phyloP scores from a whole-genome alignment of 768 basidiomycete genomes.

The Exsudoporus frostii region DNA sequence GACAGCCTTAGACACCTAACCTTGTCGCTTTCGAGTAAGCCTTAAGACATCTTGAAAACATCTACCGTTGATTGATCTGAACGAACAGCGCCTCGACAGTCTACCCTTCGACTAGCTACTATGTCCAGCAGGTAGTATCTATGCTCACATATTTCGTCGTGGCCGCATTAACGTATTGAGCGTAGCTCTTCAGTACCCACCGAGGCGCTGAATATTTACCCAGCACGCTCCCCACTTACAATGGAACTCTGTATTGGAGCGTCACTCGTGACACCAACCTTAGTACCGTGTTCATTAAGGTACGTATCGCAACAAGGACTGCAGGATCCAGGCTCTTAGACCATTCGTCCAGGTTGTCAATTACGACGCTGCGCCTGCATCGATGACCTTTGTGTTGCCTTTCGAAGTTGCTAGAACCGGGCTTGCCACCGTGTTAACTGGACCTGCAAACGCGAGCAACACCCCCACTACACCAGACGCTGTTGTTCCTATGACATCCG shows the following conservation, averaged over 20 bases:
- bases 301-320: conserved; percentile 7
- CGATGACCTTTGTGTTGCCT: conserved; percentile 52
- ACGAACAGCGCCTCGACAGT: conserved; percentile 48
- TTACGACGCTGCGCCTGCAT: conserved; percentile 38
- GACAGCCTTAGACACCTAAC: conserved; percentile 53
- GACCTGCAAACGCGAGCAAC: conserved; percentile 50
- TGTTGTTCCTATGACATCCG: conserved; percentile 45
- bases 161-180: no score
- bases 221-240: conserved; percentile 49
- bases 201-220: conserved; percentile 59
- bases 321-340: neutral
- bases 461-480: conserved; percentile 47
- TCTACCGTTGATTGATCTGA: no score
- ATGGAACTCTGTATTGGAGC: conserved; percentile 60
- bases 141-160: no score
- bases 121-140: conserved; percentile 49
- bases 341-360: conserved; percentile 47
- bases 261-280: conserved; percentile 33
- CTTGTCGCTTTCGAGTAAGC: conserved; percentile 59
- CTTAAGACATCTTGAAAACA: no score
- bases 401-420: conserved; percentile 48
- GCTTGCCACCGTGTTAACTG: conserved; percentile 48
- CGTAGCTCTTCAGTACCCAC: conserved; percentile 60
- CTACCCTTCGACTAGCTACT: conserved; percentile 57
- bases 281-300: conserved; percentile 58